These are phyloP conservation scores for Trichoderma asperelloides DNA, from an alignment of 495 filamentous ascomycete species.

Conservation along the genomic window DNA sequence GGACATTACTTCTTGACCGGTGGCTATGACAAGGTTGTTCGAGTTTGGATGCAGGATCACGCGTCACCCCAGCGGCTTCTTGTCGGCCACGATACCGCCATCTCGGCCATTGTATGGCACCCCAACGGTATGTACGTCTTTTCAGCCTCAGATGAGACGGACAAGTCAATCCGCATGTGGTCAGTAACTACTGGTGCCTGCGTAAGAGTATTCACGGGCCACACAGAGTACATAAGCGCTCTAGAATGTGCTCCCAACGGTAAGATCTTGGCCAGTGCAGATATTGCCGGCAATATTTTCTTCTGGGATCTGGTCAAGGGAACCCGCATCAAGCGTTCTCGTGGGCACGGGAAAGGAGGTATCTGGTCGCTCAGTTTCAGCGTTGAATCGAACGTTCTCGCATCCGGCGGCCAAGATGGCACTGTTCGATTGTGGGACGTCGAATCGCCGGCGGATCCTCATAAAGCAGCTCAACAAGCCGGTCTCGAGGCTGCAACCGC, in stretches of 20 bases:
- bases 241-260: conserved; percentile 80
- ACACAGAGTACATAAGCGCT: conserved; percentile 72
- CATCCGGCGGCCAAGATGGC: conserved; percentile 83
- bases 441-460: conserved; percentile 47
- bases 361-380: conserved; percentile 90
- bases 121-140: conserved; percentile 89
- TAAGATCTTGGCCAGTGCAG: conserved; percentile 79
- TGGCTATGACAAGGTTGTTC: conserved; percentile 78
- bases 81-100: conserved; percentile 81
- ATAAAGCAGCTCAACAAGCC: conserved; percentile 23
- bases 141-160: conserved; percentile 67
- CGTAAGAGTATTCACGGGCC: conserved; percentile 87
- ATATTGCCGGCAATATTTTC: conserved; percentile 74
- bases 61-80: conserved; percentile 83
- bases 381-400: conserved; percentile 77
- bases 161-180: conserved; percentile 96
- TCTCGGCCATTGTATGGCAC: conserved; percentile 80
- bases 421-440: conserved; percentile 93
- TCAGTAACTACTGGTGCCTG: conserved; percentile 73
- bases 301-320: conserved; percentile 87
- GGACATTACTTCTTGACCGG: conserved; percentile 92
- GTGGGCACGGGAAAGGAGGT: conserved; percentile 86
- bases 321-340: conserved; percentile 77
- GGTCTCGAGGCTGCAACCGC: conserved; percentile 31
- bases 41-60: conserved; percentile 84